These are phyloP conservation scores for Picea glauca DNA, from an alignment of 75 land plant genomes.

Conservation along the genomic window DNA sequence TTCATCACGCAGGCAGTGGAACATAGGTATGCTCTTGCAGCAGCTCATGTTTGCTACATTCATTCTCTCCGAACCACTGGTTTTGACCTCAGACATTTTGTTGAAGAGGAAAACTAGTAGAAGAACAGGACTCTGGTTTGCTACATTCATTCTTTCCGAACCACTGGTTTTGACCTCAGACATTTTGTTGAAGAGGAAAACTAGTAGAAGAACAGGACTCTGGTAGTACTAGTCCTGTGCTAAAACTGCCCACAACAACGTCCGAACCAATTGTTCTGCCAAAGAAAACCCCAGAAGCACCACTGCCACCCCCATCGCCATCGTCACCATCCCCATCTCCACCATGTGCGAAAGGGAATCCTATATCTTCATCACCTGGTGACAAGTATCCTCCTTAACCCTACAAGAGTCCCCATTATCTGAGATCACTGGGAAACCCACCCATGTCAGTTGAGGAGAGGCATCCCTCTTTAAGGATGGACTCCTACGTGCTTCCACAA, in stretches of 20 bases:
- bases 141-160: slow-evolving; percentile 65
- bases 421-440: slow-evolving; percentile 42
- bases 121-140: too few relatives aligned
- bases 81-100: slow-evolving; percentile 59
- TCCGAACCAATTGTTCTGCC: too few relatives aligned
- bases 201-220: not conserved
- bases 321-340: slow-evolving; percentile 32
- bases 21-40: too few relatives aligned
- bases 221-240: too few relatives aligned
- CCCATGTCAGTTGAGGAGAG: slow-evolving; percentile 24
- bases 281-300: slow-evolving; percentile 25
- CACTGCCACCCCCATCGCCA: slow-evolving; percentile 32
- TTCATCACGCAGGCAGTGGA: too few relatives aligned
- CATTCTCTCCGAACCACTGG: slow-evolving; percentile 70
- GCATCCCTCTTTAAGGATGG: slow-evolving; percentile 27
- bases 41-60: slow-evolving; percentile 24
- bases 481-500: slow-evolving; percentile 34
- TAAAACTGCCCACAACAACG: too few relatives aligned
- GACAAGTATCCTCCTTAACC: not conserved
- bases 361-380: not conserved
- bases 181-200: slow-evolving; percentile 55
- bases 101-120: slow-evolving; percentile 33
- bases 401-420: slow-evolving; percentile 18
- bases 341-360: not conserved
- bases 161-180: slow-evolving; percentile 66